phyloP scores from a whole-genome alignment of 306 rosid species.

The Trifolium subterraneum region DNA sequence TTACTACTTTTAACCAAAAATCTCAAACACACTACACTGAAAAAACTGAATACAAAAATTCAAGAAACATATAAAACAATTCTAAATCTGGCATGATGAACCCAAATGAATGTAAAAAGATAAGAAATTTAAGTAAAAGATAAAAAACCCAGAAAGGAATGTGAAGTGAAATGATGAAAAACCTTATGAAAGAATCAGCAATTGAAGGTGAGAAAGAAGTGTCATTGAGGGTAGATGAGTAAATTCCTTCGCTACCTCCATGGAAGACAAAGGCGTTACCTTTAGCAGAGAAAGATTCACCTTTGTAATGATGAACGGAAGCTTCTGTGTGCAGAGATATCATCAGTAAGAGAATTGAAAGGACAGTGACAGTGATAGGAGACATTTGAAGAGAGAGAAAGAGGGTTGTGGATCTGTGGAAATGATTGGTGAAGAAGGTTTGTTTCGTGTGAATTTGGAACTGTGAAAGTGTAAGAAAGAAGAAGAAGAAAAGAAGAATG shows the following conservation, averaged over 20 bases:
- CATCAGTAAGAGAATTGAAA: conserved; percentile 43
- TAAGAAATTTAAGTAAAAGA: conserved; percentile 17
- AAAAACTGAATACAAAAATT: conserved; percentile 13
- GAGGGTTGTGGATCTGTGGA: conserved; percentile 51
- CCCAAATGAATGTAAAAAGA: conserved; percentile 6
- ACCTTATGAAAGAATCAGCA: conserved; percentile 81
- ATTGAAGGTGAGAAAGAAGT: conserved; percentile 45
- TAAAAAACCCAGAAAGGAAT: conserved; percentile 18
- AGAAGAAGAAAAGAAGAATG: neutral
- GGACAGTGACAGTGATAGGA: conserved; percentile 40
- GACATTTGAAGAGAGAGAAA: conserved; percentile 34
- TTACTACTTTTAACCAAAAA: neutral
- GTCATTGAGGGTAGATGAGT: conserved; percentile 60
- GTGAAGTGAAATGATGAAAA: conserved; percentile 3
- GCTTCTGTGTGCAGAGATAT: conserved; percentile 57
- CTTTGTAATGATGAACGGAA: conserved; percentile 77
- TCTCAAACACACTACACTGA: neutral
- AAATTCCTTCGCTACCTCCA: conserved; percentile 98
- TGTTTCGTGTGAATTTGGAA: conserved; percentile 17
- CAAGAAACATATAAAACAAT: neutral
- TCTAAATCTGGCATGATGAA: conserved; percentile 12
- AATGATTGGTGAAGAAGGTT: neutral
- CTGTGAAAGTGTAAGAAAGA: conserved; percentile 12
- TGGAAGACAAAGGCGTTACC: conserved; percentile 94
- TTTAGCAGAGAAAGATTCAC: conserved; percentile 61